Evolutionary conservation across 495 filamentous ascomycete species (phyloP).

Genomic region (Lasiosphaeria hispida): DNA sequence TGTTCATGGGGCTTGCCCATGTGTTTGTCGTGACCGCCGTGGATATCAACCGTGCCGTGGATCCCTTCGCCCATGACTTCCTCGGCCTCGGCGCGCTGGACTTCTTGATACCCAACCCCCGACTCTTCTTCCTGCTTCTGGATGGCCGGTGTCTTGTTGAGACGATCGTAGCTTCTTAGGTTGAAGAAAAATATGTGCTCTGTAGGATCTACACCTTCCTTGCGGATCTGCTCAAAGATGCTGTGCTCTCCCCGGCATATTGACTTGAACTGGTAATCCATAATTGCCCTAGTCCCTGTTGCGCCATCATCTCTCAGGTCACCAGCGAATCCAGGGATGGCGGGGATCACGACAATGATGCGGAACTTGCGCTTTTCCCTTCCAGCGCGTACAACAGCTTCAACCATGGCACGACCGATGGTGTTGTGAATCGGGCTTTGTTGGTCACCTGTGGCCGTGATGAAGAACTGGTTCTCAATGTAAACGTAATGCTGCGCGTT

Average conservation of each 20-base stretch:
- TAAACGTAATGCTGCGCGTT: conserved; percentile 90
- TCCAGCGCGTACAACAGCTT: conserved; percentile 76
- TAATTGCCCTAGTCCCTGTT: conserved; percentile 85
- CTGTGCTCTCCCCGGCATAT: conserved; percentile 88
- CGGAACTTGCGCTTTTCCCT: conserved; percentile 88
- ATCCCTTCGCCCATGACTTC: conserved; percentile 78
- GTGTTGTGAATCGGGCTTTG: conserved; percentile 84
- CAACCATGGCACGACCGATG: conserved; percentile 83
- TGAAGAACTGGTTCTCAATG: conserved; percentile 98
- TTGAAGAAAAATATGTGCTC: conserved; percentile 91
- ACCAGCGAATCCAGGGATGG: conserved; percentile 90
- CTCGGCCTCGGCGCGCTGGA: conserved; percentile 81
- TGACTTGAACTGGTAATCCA: conserved; percentile 98
- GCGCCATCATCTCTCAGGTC: conserved; percentile 82
- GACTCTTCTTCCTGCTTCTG: conserved; percentile 70
- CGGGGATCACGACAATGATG: conserved; percentile 84
- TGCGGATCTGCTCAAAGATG: conserved; percentile 75
- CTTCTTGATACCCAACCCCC: conserved; percentile 77
- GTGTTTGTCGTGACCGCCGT: conserved; percentile 38
- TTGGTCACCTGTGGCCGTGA: conserved; percentile 86
- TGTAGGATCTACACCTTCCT: conserved; percentile 74
- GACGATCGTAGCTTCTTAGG: conserved; percentile 81
- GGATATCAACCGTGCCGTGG: conserved; percentile 52
- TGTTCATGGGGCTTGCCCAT: conserved; percentile 44
- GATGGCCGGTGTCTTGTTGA: conserved; percentile 74